Base-by-base conservation (phyloP, 352 stramenopile genomes). In the Phytophthora tentaculata region DNA sequence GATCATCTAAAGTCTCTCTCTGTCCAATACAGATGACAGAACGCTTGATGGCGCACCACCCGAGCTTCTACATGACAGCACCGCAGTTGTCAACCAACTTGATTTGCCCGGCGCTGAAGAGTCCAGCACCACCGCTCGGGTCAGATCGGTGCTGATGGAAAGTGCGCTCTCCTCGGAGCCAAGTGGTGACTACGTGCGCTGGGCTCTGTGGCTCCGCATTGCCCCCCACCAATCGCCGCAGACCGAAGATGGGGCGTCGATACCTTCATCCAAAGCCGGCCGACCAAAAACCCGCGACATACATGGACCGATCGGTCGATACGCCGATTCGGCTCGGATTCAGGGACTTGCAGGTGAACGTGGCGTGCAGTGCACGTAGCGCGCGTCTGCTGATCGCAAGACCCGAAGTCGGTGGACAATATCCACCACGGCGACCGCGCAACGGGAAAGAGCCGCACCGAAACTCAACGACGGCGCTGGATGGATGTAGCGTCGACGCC, bases 381-480 rank as follows among this genome's bases (percentile, higher is more conserved):
- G 23, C 54, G 41, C 54, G 32, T 48, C 28, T 61, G 44, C 43
- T 39, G 32, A 39, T 39, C 32, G 10, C 56, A 48, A 44, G 49
- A 26, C n/a, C 17, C 37, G 2, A 67, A 58, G 26, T 26, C 35
- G 56, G 45, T 61, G 65, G 53, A 64, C 58, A 49, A 73, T 64
- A 66, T 66, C 63, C 63, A 69, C n/a, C 45, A 20, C 10, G 17
- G 51, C 65, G 47, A 68, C 13, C 52, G 29, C 60, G 44, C 65
- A 60, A 73, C 52, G 51, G 37, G 32, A 67, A 70, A 71, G 61
- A 60, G 52, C 56, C 67, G 56, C 67, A 71, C 51, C 61, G 56
- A 74, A 74, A 70, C 14, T 56, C 16, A 9, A 56, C 57, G 56
- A 43, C 57, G 57, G 47, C 57, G 47, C 53, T 45, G 54, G 45